phyloP scores from a whole-genome alignment of 768 basidiomycete species.

The Boletales sp. region DNA sequence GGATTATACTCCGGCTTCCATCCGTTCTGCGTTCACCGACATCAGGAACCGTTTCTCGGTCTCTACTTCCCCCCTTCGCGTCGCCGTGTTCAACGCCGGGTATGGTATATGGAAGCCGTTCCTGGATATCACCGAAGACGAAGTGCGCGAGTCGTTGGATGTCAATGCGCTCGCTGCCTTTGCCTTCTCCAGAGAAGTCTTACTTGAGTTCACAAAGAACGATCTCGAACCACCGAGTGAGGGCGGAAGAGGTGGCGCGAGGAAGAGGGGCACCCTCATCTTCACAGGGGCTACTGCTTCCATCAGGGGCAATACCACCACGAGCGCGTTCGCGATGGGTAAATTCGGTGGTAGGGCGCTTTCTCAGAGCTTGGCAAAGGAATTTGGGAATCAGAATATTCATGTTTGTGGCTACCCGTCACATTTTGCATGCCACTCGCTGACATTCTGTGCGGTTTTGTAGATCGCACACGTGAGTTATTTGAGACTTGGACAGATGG shows the following conservation, averaged over 20 bases:
- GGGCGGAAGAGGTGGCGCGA: slow-evolving; percentile 35
- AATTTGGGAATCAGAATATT: slow-evolving; percentile 71
- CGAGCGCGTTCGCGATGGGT: slow-evolving; percentile 60
- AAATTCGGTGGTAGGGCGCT: slow-evolving; percentile 63
- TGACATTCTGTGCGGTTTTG: not conserved
- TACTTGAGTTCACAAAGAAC: slow-evolving; percentile 59
- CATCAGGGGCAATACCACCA: slow-evolving; percentile 55
- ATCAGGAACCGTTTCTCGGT: slow-evolving; percentile 45
- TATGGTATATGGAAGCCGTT: slow-evolving; percentile 62
- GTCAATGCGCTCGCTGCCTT: slow-evolving; percentile 57
- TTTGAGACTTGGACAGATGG: not conserved
- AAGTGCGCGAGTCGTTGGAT: slow-evolving; percentile 48
- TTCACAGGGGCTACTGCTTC: slow-evolving; percentile 76
- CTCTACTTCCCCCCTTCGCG: slow-evolving; percentile 50
- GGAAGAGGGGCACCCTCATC: slow-evolving; percentile 60
- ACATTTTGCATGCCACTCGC: not conserved
- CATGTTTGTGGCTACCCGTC: slow-evolving; percentile 41
- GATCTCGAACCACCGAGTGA: slow-evolving; percentile 39
- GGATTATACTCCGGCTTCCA: slow-evolving; percentile 47
- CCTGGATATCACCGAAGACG: slow-evolving; percentile 57
- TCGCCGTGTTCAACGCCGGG: slow-evolving; percentile 63
- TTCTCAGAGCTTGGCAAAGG: slow-evolving; percentile 69
- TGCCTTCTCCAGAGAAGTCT: slow-evolving; percentile 58
- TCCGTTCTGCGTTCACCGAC: slow-evolving; percentile 46
- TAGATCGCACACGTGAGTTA: slow-evolving; percentile 64